Conservation (phyloP, 1,284 basidiomycete species). For the Boletus albobrunnescens region DNA sequence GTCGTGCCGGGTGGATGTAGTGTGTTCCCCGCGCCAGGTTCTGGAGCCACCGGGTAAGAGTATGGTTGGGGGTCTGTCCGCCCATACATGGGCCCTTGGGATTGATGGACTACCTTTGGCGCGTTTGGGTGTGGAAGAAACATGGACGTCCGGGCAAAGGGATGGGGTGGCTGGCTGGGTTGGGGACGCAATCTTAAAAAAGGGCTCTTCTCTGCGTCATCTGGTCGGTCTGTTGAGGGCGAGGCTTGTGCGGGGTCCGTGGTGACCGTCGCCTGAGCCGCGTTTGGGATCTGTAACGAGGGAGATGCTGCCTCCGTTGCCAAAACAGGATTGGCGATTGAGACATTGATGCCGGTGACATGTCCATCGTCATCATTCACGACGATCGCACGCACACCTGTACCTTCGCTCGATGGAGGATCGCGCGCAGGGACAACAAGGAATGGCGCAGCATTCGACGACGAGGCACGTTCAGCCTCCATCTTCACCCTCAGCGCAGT, state of each 20-base stretch:
- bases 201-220: conserved; percentile 16
- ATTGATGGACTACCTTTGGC: conserved; percentile 45
- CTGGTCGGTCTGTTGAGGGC: neutral
- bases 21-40: conserved; percentile 5
- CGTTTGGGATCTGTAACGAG: conserved; percentile 3
- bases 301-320: conserved; percentile 14
- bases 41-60: conserved; percentile 8
- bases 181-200: conserved; percentile 28
- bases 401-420: neutral
- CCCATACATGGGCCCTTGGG: conserved; percentile 58
- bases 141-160: conserved; percentile 43
- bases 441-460: neutral
- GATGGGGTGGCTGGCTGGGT: conserved; percentile 21
- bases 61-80: conserved; percentile 30
- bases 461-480: conserved; percentile 30
- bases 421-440: neutral
- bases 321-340: conserved; percentile 2
- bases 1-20: conserved; percentile 25
- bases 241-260: conserved; percentile 6
- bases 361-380: conserved; percentile 24
- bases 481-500: conserved; percentile 36
- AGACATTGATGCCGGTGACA: conserved; percentile 6
- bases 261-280: conserved; percentile 2
- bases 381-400: conserved; percentile 18
- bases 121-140: conserved; percentile 74